A percentile compares a stretch with the other conserved stretches of the same genome.
Evolutionary conservation across 208 protist species (phyloP).

Genomic region (Leishmania tarentolae): DNA sequence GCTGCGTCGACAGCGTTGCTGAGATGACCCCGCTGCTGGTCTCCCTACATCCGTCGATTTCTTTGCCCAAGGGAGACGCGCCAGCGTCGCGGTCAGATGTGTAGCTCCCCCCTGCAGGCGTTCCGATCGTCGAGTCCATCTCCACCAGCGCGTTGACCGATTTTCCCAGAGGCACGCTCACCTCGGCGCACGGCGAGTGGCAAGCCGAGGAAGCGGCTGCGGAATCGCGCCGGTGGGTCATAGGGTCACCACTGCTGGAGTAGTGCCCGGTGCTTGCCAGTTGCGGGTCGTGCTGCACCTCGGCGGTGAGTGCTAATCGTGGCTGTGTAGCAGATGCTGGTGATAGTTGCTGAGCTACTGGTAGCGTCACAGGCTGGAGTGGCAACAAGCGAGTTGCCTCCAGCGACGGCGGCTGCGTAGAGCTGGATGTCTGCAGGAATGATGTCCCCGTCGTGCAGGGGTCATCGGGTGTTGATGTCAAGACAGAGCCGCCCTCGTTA

Average conservation of each 20-base stretch:
- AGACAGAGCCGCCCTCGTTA: not conserved
- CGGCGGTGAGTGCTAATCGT: not conserved
- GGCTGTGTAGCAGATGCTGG: not conserved
- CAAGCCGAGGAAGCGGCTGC: not conserved
- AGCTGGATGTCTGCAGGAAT: slow-evolving; percentile 3
- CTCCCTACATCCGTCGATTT: not conserved
- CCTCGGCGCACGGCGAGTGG: not conserved
- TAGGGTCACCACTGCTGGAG: too few species aligned
- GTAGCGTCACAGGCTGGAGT: not conserved
- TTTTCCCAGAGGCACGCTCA: too few species aligned
- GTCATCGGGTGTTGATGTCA: not conserved
- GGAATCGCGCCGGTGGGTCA: not conserved
- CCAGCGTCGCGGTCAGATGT: not conserved
- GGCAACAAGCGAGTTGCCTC: slow-evolving; percentile 14
- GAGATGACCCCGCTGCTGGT: not conserved
- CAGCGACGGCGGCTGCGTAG: slow-evolving; percentile 17
- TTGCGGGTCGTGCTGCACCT: too few species aligned
- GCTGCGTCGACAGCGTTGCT: slow-evolving; percentile 12
- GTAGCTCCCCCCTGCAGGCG: not conserved
- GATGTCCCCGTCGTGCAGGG: slow-evolving; percentile 12
- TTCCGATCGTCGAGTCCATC: not conserved
- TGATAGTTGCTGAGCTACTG: not conserved
- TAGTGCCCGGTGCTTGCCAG: not conserved
- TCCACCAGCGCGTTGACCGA: not conserved
- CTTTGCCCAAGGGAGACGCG: not conserved